A percentile compares a stretch with the other conserved stretches of the same genome.
Conservation (phyloP, 129 eudicot species). For the Cynara cardunculus region DNA sequence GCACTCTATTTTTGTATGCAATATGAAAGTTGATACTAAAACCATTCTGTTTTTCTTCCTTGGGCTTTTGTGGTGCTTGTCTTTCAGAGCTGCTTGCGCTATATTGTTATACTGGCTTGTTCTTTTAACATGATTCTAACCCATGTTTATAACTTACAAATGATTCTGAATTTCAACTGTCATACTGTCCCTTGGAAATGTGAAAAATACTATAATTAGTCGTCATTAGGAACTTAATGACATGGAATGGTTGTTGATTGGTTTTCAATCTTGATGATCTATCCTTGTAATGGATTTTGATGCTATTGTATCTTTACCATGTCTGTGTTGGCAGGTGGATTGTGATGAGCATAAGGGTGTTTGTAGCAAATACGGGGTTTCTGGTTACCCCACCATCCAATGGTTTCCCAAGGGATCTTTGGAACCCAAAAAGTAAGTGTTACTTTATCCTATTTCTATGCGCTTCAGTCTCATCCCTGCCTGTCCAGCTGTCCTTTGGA, state of each 20-base stretch:
- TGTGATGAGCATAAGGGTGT: constrained; percentile 88
- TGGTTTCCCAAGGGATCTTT: constrained; percentile 99
- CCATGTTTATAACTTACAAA: not conserved
- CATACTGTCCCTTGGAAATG: not conserved
- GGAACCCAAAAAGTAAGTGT: constrained; percentile 92
- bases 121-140: not conserved
- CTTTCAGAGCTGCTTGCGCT: not conserved
- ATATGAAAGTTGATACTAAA: not conserved
- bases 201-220: constrained; percentile 1
- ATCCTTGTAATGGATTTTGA: not conserved
- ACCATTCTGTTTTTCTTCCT: not conserved
- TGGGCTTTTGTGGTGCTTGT: not conserved
- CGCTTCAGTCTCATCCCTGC: not conserved
- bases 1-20: not conserved
- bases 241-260: not conserved
- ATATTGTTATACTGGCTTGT: not conserved
- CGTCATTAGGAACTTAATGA: not conserved
- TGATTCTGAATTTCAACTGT: not conserved
- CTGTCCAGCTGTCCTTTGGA: not conserved
- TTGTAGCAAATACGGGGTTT: constrained; percentile 83
- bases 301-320: not conserved
- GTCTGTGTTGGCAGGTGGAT: constrained; percentile 61
- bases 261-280: constrained; percentile 9
- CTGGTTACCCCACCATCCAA: constrained; percentile 93
- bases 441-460: not conserved